Conservation (phyloP, 192 early-diverging fungal genomes). For the Coemansia sp. region DNA sequence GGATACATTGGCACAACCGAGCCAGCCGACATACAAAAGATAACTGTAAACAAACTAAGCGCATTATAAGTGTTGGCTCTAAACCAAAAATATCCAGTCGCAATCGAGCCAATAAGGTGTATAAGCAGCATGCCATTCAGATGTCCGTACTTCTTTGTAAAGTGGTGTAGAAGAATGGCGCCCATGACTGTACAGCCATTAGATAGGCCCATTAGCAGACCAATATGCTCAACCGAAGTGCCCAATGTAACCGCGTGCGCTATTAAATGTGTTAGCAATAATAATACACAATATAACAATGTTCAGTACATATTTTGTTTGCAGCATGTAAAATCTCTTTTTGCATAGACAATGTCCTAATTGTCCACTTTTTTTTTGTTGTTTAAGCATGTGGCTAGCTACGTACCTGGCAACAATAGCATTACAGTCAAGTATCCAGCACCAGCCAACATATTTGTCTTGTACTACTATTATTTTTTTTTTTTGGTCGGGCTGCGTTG, state of each 20-base stretch:
- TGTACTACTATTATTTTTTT: constrained; percentile 5
- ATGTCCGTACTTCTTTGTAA: constrained; percentile 45
- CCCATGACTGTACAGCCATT: constrained; percentile 51
- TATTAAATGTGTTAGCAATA: constrained; percentile 7
- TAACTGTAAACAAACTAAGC: constrained; percentile 34
- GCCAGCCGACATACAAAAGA: constrained; percentile 50
- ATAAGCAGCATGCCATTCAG: constrained; percentile 55
- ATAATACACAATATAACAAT: neutral
- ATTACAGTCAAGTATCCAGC: constrained; percentile 54
- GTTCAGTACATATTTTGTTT: neutral
- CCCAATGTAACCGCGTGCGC: constrained; percentile 50
- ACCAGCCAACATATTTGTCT: constrained; percentile 43
- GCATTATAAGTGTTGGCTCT: constrained; percentile 38
- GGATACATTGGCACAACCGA: constrained; percentile 57
- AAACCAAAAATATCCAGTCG: constrained; percentile 36
- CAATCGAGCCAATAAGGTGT: constrained; percentile 28
- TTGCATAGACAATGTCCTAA: neutral
- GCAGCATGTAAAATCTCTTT: neutral
- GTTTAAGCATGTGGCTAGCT: neutral
- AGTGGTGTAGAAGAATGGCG: constrained; percentile 51
- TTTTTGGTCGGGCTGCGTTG: constrained; percentile 1
- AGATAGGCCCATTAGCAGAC: constrained; percentile 43
- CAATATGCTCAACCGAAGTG: constrained; percentile 52
- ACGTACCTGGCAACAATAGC: constrained; percentile 48
- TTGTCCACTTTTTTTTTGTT: neutral